Base-by-base conservation (phyloP, 352 stramenopile species). In the Globisporangium cylindrosporum region DNA sequence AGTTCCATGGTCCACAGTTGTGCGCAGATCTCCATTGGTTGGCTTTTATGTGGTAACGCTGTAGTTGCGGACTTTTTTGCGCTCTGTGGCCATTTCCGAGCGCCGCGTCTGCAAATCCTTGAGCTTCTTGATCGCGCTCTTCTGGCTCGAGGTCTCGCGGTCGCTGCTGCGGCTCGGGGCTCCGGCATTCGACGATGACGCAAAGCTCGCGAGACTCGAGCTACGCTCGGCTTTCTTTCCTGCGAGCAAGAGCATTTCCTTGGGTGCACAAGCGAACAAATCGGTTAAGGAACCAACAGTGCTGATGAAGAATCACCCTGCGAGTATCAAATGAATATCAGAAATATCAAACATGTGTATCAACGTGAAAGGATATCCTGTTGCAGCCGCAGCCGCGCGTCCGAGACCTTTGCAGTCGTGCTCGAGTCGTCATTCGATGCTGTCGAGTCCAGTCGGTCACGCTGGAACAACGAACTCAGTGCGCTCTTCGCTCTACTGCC, bases 31-130 rank as follows among this genome's bases (percentile, higher is more conserved):
- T 18, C 38, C 14, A 48, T n/a, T 48, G 38, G 38, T n/a, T 48
- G 0, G 14, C 38, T 2, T 59, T 59, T 22, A 77, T 20, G 79
- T 76, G 3, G 72, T 67, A 34, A 92, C 67, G 48, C 74, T 94
- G 71, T 94, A 94, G 66, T 94, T 94, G 57, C 86, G 80, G 34
- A 94, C 84, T 54, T 89, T 90, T 49, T 90, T 91, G 55, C 84
- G 86, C 67, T 94, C 84, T 0, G 72, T 76, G 15, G 80, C 82
- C 84, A 94, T 92, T 70, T 92, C 84, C 38, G 84, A 75, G 32
- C 82, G 81, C 53, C 91, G 91, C 36, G 73, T 75, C 56, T 94
- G 86, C 58, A 94, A 56, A 38, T 92, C 73, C 67, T 91, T 88
- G 20, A 92, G 75, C 51, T 90, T 92, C 58, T 82, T 82, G 59